Conservation (phyloP, 345 rosid genomes). For the Conringia planisiliqua region DNA sequence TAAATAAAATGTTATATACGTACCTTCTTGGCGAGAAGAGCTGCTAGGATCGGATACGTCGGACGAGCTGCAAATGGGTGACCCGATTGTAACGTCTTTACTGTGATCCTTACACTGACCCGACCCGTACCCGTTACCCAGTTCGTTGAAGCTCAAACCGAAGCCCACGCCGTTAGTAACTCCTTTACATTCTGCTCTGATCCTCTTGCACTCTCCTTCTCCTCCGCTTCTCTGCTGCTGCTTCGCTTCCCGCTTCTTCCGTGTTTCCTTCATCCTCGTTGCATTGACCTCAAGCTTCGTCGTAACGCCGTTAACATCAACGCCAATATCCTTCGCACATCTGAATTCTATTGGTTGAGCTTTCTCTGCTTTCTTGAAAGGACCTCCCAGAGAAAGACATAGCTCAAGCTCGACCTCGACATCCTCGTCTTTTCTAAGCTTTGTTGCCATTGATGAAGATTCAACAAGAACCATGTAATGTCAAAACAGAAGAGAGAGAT, state of each 20-base stretch:
- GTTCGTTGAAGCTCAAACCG: constrained; percentile 1
- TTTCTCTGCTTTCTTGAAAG: constrained; percentile 36
- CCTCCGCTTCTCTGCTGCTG: constrained; percentile 29
- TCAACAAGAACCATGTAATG: constrained; percentile 2
- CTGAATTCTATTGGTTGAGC: constrained; percentile 3
- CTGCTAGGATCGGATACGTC: constrained; percentile 36
- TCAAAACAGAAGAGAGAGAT: background rate
- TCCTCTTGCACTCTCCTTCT: constrained; percentile 29
- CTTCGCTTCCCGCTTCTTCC: constrained; percentile 48
- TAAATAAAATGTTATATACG: constrained; percentile 17
- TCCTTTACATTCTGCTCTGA: constrained; percentile 13
- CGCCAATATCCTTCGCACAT: background rate
- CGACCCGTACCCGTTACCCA: constrained; percentile 30
- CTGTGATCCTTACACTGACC: constrained; percentile 26
- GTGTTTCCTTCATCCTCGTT: constrained; percentile 41
- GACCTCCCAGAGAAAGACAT: constrained; percentile 57
- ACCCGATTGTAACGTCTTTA: constrained; percentile 36
- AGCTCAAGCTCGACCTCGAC: constrained; percentile 55
- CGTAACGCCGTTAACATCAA: background rate
- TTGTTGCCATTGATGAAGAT: constrained; percentile 23
- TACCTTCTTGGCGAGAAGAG: constrained; percentile 54
- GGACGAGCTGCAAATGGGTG: constrained; percentile 43
- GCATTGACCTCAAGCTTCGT: constrained; percentile 39
- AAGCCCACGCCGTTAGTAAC: constrained; percentile 2
- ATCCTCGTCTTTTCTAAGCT: constrained; percentile 34